phyloP scores from a whole-genome alignment of 2,329 filamentous ascomycete genomes.

The Colletotrichum godetiae region DNA sequence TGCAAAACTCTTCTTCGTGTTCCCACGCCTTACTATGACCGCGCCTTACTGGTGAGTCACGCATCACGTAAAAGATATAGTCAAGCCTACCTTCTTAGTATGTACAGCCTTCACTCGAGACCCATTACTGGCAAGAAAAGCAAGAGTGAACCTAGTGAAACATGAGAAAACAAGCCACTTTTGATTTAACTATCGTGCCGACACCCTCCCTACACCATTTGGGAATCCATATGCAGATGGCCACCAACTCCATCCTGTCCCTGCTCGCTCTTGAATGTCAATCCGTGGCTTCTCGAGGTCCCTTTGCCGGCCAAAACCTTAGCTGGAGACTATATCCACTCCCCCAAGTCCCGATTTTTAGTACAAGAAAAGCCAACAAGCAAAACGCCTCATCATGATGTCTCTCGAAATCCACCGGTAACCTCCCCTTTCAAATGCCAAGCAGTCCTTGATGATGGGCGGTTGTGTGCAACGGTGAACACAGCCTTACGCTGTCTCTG shows the following conservation, averaged over 20 bases:
- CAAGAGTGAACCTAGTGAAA: not conserved
- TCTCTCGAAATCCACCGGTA: not conserved
- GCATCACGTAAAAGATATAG: not conserved
- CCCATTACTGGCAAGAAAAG: no score
- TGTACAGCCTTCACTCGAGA: not conserved
- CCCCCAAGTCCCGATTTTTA: conserved; percentile 28
- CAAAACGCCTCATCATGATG: conserved; percentile 32
- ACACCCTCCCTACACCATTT: conserved; percentile 3
- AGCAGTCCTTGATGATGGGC: not conserved
- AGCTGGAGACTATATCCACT: conserved; percentile 30
- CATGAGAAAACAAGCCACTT: conserved; percentile 24
- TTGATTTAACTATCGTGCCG: conserved; percentile 28
- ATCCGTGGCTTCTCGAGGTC: conserved; percentile 1
- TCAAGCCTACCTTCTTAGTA: not conserved
- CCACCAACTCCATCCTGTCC: conserved; percentile 25
- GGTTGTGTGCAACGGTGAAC: not conserved
- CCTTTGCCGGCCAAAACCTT: conserved; percentile 13
- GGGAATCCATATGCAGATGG: conserved; percentile 31
- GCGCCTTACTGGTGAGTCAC: not conserved
- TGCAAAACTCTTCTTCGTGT: not conserved
- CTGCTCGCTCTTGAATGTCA: conserved; percentile 26
- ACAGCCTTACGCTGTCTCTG: conserved; percentile 11
- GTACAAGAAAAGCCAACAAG: conserved; percentile 32
- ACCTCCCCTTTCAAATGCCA: conserved; percentile 11
- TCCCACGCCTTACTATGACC: not conserved